Percentiles rank a stretch among this genome's conserved stretches.
Conservation (phyloP, 257 asterid genomes). For the Rehmannia glutinosa region DNA sequence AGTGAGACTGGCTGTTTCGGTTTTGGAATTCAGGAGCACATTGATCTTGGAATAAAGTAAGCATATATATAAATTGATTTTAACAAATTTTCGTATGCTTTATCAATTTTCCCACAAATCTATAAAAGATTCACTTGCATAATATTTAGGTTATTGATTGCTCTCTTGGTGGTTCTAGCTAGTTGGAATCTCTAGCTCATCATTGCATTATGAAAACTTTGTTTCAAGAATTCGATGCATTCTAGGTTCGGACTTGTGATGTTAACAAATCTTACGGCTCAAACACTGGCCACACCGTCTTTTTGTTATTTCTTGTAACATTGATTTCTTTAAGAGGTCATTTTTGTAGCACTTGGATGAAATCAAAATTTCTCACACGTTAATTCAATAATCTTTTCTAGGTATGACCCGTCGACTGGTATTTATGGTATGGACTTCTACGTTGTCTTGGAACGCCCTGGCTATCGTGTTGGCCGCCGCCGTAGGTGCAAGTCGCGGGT, state of each 20-base stretch:
- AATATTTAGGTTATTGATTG: neutral
- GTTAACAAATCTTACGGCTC: too few species aligned
- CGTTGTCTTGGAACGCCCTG: slow-evolving; percentile 45
- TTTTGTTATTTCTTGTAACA: neutral
- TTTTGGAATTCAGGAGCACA: slow-evolving; percentile 41
- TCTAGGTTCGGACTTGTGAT: too few species aligned
- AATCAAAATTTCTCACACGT: neutral
- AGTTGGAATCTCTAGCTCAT: too few species aligned
- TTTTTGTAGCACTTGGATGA: neutral
- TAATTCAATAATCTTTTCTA: neutral
- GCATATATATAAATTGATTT: too few species aligned
- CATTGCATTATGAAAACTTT: too few species aligned
- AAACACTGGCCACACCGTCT: neutral
- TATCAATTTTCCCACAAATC: neutral
- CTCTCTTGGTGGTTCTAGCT: neutral
- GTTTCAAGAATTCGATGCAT: too few species aligned
- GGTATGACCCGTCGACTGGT: slow-evolving; percentile 50
- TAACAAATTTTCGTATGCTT: too few species aligned
- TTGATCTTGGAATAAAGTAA: slow-evolving; percentile 44
- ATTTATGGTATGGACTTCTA: slow-evolving; percentile 48
- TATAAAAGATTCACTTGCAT: neutral
- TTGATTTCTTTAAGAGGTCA: neutral
- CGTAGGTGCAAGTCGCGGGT: slow-evolving; percentile 54
- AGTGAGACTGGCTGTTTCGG: slow-evolving; percentile 44
- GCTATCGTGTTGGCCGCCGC: slow-evolving; percentile 46